Evolutionary conservation across 2,329 filamentous ascomycete genomes (phyloP).

Genomic region (Fusarium sp.): DNA sequence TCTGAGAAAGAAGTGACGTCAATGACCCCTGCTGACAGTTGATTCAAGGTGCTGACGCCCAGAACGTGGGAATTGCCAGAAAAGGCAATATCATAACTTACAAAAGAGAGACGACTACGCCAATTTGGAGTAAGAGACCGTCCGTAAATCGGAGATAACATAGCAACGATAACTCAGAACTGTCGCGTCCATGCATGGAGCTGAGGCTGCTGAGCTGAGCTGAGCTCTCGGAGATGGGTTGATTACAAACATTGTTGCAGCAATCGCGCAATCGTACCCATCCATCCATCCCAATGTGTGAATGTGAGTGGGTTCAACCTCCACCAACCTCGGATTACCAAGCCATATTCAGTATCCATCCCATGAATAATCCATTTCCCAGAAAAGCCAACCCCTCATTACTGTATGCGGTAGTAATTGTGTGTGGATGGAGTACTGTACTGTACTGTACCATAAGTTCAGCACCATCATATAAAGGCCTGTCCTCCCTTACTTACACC

Average conservation of each 20-base stretch:
- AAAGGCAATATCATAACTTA: not conserved
- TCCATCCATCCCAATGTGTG: not conserved
- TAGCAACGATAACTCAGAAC: too few relatives aligned
- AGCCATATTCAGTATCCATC: constrained; percentile 2
- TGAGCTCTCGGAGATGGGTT: constrained; percentile 19
- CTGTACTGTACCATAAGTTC: too few relatives aligned
- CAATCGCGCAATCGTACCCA: constrained; percentile 31
- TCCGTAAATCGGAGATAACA: too few relatives aligned
- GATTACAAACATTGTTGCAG: constrained; percentile 27
- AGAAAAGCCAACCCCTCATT: constrained; percentile 20
- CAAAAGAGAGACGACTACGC: too few relatives aligned
- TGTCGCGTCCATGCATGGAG: too few relatives aligned
- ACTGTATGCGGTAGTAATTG: not conserved
- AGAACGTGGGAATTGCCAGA: not conserved
- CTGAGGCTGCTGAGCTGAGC: too few relatives aligned
- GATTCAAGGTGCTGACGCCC: constrained; percentile 10
- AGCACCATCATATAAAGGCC: constrained; percentile 20
- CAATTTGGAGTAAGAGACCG: too few relatives aligned
- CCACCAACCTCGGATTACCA: constrained; percentile 27
- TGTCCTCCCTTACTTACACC: too few relatives aligned
- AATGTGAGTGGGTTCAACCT: constrained; percentile 10
- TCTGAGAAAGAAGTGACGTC: too few relatives aligned
- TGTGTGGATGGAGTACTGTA: too few relatives aligned
- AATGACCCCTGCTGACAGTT: too few relatives aligned
- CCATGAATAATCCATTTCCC: constrained; percentile 34